These are phyloP conservation scores for Betula pendula DNA, from an alignment of 306 rosid genomes.

Conservation along the genomic window DNA sequence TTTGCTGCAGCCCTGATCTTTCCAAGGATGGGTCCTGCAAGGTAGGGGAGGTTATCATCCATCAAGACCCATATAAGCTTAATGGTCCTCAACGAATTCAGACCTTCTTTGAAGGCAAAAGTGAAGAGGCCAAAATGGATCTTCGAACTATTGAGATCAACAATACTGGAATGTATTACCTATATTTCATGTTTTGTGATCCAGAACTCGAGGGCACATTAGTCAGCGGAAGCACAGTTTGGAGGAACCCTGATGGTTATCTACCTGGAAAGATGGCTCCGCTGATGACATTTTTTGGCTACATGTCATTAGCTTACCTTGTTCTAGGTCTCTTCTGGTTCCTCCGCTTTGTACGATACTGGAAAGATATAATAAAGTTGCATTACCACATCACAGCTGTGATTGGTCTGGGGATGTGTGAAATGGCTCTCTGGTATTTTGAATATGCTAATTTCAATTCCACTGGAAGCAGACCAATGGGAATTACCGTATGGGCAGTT, in stretches of 20 bases:
- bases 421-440: conserved; percentile 80
- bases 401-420: conserved; percentile 79
- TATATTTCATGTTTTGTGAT: conserved; percentile 79
- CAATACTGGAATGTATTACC: conserved; percentile 72
- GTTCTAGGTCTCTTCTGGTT: conserved; percentile 70
- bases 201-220: conserved; percentile 62
- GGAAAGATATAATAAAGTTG: conserved; percentile 70
- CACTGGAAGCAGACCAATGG: conserved; percentile 73
- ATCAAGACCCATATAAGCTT: conserved; percentile 42
- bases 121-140: conserved; percentile 59
- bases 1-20: conserved; percentile 73
- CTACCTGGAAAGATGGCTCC: conserved; percentile 75
- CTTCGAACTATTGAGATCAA: conserved; percentile 51
- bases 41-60: conserved; percentile 74
- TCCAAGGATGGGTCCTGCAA: conserved; percentile 66
- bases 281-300: conserved; percentile 67
- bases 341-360: conserved; percentile 56
- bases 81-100: conserved; percentile 59
- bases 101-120: conserved; percentile 63
- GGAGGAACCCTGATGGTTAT: conserved; percentile 81
- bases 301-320: conserved; percentile 69
- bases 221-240: conserved; percentile 65
- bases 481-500: conserved; percentile 69
- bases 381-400: conserved; percentile 75
- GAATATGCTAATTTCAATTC: conserved; percentile 71